Evolutionary conservation across 208 protist genomes (phyloP).

Genomic region (Lotmaria passim): DNA sequence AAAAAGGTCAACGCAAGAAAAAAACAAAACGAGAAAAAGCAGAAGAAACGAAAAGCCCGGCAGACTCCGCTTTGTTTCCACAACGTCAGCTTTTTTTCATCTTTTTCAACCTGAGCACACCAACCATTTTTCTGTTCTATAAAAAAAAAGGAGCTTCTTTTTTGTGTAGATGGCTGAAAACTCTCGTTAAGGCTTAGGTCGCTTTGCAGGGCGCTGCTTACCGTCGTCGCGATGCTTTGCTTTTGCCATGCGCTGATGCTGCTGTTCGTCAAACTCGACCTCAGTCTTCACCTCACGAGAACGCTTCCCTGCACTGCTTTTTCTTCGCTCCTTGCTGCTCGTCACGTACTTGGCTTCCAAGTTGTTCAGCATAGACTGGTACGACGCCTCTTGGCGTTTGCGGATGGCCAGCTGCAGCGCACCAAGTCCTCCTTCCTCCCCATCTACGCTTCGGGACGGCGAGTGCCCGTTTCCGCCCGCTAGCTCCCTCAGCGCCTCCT

Average conservation of each 20-base stretch:
- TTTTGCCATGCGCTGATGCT: neutral
- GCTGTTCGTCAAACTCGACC: neutral
- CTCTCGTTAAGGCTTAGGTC: neutral
- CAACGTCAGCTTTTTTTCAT: too few relatives aligned
- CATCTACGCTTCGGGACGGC: neutral
- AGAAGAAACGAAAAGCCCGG: neutral
- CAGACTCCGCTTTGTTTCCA: neutral
- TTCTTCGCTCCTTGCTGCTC: slow-evolving; percentile 18
- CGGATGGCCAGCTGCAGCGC: slow-evolving; percentile 74
- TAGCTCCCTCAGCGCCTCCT: slow-evolving; percentile 62
- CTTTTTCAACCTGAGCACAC: too few relatives aligned
- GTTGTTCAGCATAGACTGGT: slow-evolving; percentile 62
- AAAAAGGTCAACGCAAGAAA: neutral
- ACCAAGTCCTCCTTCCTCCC: slow-evolving; percentile 29
- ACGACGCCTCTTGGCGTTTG: slow-evolving; percentile 60
- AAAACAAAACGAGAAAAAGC: neutral
- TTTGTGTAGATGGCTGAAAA: too few relatives aligned
- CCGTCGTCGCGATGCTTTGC: neutral
- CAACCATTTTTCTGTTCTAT: neutral
- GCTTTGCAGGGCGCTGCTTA: neutral
- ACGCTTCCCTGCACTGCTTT: slow-evolving; percentile 21
- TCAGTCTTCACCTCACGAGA: slow-evolving; percentile 15
- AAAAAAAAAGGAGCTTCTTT: neutral
- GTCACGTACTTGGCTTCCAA: slow-evolving; percentile 73
- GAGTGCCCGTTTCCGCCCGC: neutral